phyloP scores from a whole-genome alignment of 2,329 filamentous ascomycete species.

The Stagonosporopsis vannaccii region DNA sequence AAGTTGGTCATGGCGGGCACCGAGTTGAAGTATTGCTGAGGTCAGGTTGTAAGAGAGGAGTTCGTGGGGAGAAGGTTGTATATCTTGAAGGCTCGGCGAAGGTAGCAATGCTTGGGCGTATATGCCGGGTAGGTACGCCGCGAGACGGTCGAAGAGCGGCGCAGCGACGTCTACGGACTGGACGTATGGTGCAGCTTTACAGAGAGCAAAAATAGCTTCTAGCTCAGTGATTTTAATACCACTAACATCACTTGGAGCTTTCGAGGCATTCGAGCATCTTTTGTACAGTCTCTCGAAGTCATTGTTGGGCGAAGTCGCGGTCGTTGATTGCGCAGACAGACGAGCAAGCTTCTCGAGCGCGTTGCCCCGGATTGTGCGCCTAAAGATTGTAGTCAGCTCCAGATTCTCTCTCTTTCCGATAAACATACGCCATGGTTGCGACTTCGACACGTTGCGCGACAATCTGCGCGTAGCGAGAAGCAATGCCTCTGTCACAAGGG shows the following conservation, averaged over 20 bases:
- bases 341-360: slow-evolving; percentile 60
- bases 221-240: slow-evolving; percentile 79
- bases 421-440: slow-evolving; percentile 12
- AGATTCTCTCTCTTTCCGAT: too few species aligned
- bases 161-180: slow-evolving; percentile 75
- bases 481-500: not conserved
- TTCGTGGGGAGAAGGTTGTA: slow-evolving; percentile 90
- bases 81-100: slow-evolving; percentile 81
- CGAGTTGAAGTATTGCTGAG: slow-evolving; percentile 80
- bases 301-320: slow-evolving; percentile 35
- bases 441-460: slow-evolving; percentile 8
- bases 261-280: slow-evolving; percentile 37
- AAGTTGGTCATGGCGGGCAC: slow-evolving; percentile 73
- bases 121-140: slow-evolving; percentile 85
- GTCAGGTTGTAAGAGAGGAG: slow-evolving; percentile 80
- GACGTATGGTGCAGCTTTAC: slow-evolving; percentile 83
- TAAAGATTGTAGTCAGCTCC: slow-evolving; percentile 15
- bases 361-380: slow-evolving; percentile 53
- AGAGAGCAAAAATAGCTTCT: slow-evolving; percentile 88
- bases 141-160: slow-evolving; percentile 78
- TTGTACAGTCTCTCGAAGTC: slow-evolving; percentile 55
- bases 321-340: slow-evolving; percentile 52
- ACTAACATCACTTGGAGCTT: slow-evolving; percentile 16
- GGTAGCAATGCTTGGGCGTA: slow-evolving; percentile 78
- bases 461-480: slow-evolving; percentile 8